Evolutionary conservation across 306 rosid genomes (phyloP), one percentile per base, ranked within the genome.

Genomic region (Dryas drummondii): DNA sequence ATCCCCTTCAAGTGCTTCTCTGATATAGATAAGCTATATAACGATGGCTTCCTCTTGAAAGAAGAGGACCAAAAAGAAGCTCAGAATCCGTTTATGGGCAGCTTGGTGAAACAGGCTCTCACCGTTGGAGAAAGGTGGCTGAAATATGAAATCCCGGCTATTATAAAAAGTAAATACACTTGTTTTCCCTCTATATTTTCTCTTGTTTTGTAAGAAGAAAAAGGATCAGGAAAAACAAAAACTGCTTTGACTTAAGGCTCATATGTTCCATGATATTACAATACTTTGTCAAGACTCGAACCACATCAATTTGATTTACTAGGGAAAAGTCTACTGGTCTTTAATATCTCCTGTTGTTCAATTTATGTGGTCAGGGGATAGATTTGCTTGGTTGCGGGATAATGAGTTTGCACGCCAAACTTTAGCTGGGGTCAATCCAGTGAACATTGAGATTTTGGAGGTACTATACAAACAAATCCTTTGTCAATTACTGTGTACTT

Each of bases 401-500:
- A 83, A 88, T n/a, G 97, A 94, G 80, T 94, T 94, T 86, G 93
- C 97, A 4, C 86, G 97, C 56, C 98, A 94, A 76, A 9, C 91
- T 73, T 82, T 94, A 77, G 98, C 97, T 27, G 98, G 97, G 48
- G 92, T 91, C 73, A 94, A 94, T 84, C 98, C 97, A 26, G 96
- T 94, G 76, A 90, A 85, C 77, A 91, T 94, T 81, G 98, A 91
- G 85, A 74, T 89, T 66, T 79, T 94, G 83, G 90, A 82, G 97
- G 97, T 91, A 87, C 79, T 37, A 22, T 74, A 55, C 55, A 70
- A 70, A n/a, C 19, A 68, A n/a, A 49, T 68, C 59, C 42, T 75
- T 54, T 71, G 19, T 72, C 11, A 22, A 62, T 44, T 67, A 14
- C 42, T 47, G 2, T 57, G n/a, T 26, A 42, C 50, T 46, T 17